Evolutionary conservation across 2,329 filamentous ascomycete species (phyloP).

Genomic region (Ceratocystis smalleyi): DNA sequence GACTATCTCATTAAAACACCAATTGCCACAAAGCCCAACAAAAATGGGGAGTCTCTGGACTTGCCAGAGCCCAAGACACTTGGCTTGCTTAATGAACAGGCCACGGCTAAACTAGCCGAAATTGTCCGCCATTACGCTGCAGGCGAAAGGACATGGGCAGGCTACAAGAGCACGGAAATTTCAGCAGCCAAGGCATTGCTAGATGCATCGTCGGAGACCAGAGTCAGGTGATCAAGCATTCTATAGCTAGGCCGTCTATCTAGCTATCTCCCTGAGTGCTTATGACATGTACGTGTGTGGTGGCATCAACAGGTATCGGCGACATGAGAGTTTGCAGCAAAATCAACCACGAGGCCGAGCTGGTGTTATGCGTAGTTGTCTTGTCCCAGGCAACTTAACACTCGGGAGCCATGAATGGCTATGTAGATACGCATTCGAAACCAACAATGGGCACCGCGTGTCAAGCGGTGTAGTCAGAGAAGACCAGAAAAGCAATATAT

Average conservation of each 20-base stretch:
- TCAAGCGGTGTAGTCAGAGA: too few relatives aligned
- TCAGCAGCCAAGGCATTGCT: slow-evolving; percentile 55
- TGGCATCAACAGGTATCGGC: neutral
- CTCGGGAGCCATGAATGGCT: too few relatives aligned
- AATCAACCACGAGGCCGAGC: neutral
- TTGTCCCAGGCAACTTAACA: neutral
- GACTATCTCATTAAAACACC: slow-evolving; percentile 32
- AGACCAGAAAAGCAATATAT: too few relatives aligned
- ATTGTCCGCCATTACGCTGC: slow-evolving; percentile 51
- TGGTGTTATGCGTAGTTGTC: neutral
- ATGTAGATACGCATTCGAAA: too few relatives aligned
- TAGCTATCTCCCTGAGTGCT: neutral
- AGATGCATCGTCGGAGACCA: slow-evolving; percentile 33
- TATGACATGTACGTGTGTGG: neutral
- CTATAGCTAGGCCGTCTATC: neutral
- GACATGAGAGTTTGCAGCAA: neutral
- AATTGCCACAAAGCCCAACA: slow-evolving; percentile 30
- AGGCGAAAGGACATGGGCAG: slow-evolving; percentile 51
- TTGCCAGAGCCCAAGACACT: slow-evolving; percentile 44
- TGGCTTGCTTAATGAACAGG: slow-evolving; percentile 53
- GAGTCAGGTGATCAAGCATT: slow-evolving; percentile 27
- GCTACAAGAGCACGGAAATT: slow-evolving; percentile 57
- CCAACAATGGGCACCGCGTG: too few relatives aligned
- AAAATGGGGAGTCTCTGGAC: slow-evolving; percentile 34
- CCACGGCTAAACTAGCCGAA: slow-evolving; percentile 59